Percentiles rank a stretch among this genome's conserved stretches.
Conservation (phyloP, 345 rosid species). For the Ceriops zippeliana region DNA sequence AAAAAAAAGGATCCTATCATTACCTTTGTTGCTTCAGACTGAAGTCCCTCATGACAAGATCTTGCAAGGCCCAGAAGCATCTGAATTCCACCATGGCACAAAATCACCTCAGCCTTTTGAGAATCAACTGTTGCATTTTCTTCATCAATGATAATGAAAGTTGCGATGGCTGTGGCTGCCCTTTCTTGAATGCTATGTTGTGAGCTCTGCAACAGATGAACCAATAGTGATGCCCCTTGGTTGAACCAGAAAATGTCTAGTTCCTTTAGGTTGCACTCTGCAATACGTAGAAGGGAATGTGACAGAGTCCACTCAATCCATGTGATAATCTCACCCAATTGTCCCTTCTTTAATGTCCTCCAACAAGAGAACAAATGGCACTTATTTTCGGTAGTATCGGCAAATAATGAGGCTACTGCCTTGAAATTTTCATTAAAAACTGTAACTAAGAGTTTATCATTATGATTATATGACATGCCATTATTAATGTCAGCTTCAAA, state of each 20-base stretch:
- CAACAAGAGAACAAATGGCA: constrained; percentile 14
- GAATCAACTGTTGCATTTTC: constrained; percentile 35
- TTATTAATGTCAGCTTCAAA: constrained; percentile 25
- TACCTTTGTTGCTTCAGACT: constrained; percentile 36
- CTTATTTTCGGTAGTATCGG: constrained; percentile 15
- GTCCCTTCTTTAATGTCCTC: constrained; percentile 23
- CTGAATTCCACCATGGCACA: constrained; percentile 29
- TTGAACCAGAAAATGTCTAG: constrained; percentile 33
- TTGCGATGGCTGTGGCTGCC: constrained; percentile 38
- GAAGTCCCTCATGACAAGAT: constrained; percentile 38
- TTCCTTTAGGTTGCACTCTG: constrained; percentile 31
- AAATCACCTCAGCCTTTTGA: constrained; percentile 32
- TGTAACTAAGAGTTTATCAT: constrained; percentile 30
- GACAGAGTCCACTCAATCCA: constrained; percentile 42
- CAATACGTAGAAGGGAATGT: constrained; percentile 30
- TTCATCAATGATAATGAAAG: constrained; percentile 39
- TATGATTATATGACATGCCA: constrained; percentile 10
- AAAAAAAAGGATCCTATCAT: background rate
- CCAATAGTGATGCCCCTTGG: constrained; percentile 29
- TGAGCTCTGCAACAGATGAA: constrained; percentile 32
- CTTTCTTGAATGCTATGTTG: constrained; percentile 39
- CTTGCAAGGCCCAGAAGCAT: constrained; percentile 33
- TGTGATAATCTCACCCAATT: constrained; percentile 11
- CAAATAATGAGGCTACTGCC: constrained; percentile 28
- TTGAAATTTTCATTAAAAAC: constrained; percentile 23